Conservation (phyloP, 345 rosid genomes). For the Rhodamnia rubescens region DNA sequence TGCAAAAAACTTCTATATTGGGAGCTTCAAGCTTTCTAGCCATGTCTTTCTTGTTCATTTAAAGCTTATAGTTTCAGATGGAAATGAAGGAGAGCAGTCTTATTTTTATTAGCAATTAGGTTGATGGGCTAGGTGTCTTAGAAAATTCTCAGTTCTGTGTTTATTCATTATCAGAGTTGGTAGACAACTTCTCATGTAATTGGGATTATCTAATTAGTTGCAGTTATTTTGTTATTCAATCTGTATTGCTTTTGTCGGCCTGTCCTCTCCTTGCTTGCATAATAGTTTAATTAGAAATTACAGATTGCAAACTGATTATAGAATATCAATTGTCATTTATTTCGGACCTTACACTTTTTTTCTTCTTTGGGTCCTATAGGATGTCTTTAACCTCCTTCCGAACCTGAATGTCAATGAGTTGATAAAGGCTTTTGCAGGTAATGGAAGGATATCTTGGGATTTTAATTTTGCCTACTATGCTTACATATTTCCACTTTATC, state of each 20-base stretch:
- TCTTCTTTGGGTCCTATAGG: constrained; percentile 21
- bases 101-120: not conserved
- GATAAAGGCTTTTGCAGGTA: constrained; percentile 86
- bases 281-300: not conserved
- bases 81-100: not conserved
- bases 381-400: constrained; percentile 87
- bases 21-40: not conserved
- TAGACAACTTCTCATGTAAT: not conserved
- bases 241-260: not conserved
- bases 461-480: not conserved
- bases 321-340: not conserved
- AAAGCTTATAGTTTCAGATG: not conserved
- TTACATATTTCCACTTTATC: not conserved
- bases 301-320: not conserved
- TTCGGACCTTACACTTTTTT: not conserved
- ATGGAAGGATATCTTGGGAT: not conserved
- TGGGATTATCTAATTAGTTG: not conserved
- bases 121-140: not conserved
- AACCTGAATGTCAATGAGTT: constrained; percentile 65
- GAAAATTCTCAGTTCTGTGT: not conserved
- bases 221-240: not conserved
- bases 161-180: not conserved
- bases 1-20: not conserved
- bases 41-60: not conserved
- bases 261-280: not conserved